Percentiles rank a stretch among this genome's conserved stretches.
Evolutionary conservation across 495 filamentous ascomycete genomes (phyloP).

Genomic region (Penicillium lividum): DNA sequence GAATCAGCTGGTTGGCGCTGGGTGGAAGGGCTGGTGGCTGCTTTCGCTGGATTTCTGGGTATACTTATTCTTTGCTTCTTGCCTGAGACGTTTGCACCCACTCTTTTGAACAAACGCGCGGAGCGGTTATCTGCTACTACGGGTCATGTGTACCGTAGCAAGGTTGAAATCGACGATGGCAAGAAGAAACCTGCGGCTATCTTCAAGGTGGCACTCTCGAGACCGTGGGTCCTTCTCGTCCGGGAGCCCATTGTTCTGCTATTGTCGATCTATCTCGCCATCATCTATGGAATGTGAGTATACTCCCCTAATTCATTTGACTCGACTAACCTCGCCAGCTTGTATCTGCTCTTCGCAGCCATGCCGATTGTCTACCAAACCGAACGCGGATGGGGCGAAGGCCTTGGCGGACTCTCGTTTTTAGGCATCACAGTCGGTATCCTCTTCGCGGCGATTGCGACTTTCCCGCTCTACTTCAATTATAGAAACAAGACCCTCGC

Average conservation of each 20-base stretch:
- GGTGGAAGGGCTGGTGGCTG: constrained; percentile 17
- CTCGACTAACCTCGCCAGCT: constrained; percentile 26
- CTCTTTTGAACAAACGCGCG: constrained; percentile 53
- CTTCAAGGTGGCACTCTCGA: constrained; percentile 39
- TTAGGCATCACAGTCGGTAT: constrained; percentile 41
- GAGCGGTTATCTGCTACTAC: constrained; percentile 50
- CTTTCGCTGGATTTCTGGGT: constrained; percentile 17
- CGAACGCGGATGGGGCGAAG: constrained; percentile 43
- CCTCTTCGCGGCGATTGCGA: constrained; percentile 47
- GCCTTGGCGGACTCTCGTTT: constrained; percentile 16
- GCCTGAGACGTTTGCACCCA: constrained; percentile 60
- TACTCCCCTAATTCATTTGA: neutral
- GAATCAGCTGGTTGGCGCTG: constrained; percentile 54
- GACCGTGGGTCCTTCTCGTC: constrained; percentile 22
- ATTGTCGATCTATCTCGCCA: constrained; percentile 60
- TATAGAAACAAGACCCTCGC: constrained; percentile 8
- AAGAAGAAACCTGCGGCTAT: constrained; percentile 23
- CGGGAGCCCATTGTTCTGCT: constrained; percentile 53
- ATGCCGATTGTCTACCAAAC: constrained; percentile 55
- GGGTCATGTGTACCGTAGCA: constrained; percentile 50
- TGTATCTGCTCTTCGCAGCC: constrained; percentile 70
- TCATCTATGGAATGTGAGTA: constrained; percentile 52
- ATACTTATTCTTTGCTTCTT: constrained; percentile 43
- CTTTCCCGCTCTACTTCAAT: constrained; percentile 5
- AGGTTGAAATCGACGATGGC: constrained; percentile 40